Evolutionary conservation across 2,329 filamentous ascomycete genomes (phyloP), one percentile per base, ranked within the genome.

Genomic region (Ascochyta lentis): DNA sequence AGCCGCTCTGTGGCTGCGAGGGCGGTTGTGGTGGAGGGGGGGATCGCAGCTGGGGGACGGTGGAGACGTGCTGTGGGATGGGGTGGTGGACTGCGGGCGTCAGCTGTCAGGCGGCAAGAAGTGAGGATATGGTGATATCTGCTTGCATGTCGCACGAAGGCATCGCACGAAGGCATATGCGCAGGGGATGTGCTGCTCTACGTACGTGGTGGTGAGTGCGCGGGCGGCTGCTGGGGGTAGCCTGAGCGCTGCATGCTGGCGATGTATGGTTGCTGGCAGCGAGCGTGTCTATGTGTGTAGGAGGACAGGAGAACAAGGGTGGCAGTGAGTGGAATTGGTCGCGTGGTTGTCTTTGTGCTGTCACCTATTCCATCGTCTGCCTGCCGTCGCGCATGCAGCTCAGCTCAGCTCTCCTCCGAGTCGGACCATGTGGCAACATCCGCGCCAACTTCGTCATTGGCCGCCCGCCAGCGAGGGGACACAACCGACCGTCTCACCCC

Each of bases 31-130:
- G 93, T 59, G 92, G 90, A 55, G 91, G 94, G 58, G 95, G 95
- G 55, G 95, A 98, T 77, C 96, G 89, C 76, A 99, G 87, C 80
- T 98, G 95, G 40, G 95, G 95, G 45, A 99, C 95, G 55, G 93
- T 96, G 73, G 95, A 98, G 70, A 98, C 94, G 83, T 99, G 95
- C 78, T 99, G 95, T 60, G 95, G 95, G 56, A 98, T 92, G 55
- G 95, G 95, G 76, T 98, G 95, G 78, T 98, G 95, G 42, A 72
- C 65, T 68, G 42, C 4, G 10, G 10, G 24, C 0, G 24, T 46
- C 26, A 56, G 45, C 55, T 29, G 53, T 45, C 7, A 46, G 34
- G n/a, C 12, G n/a, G n/a, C 33, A 6, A 7, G 12, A 12, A 1
- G 15, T 9, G n/a, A 16, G n/a, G 42, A 45, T 4, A 10, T 10